Percentiles rank a stretch among this genome's conserved stretches.
Conservation (phyloP, 805 yeast species). For the Wickerhamiella allomyrinae region DNA sequence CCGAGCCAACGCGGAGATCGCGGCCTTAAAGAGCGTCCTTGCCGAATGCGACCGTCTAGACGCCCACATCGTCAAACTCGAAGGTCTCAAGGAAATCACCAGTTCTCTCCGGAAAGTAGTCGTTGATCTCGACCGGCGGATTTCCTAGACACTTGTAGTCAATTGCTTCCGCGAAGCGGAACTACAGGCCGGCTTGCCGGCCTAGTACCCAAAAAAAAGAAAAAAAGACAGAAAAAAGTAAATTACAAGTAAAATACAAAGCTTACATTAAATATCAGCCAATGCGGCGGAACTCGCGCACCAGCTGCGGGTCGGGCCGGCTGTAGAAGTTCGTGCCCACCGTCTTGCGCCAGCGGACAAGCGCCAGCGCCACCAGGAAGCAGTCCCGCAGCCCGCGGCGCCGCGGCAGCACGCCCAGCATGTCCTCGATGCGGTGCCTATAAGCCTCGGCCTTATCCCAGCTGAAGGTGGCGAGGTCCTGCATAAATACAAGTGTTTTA, state of each 20-base stretch:
- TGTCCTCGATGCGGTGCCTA: neutral
- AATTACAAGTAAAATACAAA: neutral
- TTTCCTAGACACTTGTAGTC: too few relatives aligned
- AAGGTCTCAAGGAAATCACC: conserved; percentile 12
- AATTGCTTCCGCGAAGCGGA: too few relatives aligned
- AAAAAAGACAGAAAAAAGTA: neutral
- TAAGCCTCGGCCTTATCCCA: neutral
- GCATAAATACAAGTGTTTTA: neutral
- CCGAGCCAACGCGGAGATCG: conserved; percentile 8
- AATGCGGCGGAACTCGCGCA: neutral
- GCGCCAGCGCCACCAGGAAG: neutral
- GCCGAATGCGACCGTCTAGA: conserved; percentile 5
- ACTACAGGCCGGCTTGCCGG: too few relatives aligned
- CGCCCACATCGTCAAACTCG: conserved; percentile 8
- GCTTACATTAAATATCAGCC: neutral
- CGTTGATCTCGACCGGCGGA: conserved; percentile 3
- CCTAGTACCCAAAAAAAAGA: neutral
- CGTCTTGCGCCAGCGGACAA: neutral
- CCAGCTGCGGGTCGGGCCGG: neutral
- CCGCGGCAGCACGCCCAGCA: neutral
- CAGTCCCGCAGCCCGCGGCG: neutral
- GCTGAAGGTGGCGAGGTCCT: neutral
- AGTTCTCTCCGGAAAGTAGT: conserved; percentile 11
- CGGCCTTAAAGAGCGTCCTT: conserved; percentile 2
- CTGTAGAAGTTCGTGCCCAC: neutral